Evolutionary conservation across 495 filamentous ascomycete species (phyloP).

Genomic region (Podospora pseudoanserina): DNA sequence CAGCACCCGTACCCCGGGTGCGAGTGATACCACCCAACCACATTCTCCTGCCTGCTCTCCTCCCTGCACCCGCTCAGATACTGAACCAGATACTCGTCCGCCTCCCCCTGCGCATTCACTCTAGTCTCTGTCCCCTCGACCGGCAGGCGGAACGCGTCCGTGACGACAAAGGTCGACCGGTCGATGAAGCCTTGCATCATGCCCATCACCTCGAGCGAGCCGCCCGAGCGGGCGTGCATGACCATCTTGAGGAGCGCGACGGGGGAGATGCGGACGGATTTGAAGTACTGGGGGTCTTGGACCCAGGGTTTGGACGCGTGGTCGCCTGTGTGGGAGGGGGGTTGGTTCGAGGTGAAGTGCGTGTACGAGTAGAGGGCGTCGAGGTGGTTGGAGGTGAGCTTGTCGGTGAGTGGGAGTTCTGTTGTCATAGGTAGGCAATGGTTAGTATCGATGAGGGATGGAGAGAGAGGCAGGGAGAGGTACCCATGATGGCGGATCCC

Average conservation of each 20-base stretch:
- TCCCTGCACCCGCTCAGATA: constrained; percentile 75
- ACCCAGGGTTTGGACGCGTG: constrained; percentile 62
- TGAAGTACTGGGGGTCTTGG: constrained; percentile 84
- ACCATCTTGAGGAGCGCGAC: constrained; percentile 98
- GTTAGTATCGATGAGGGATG: neutral
- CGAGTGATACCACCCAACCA: constrained; percentile 96
- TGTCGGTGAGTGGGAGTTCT: constrained; percentile 62
- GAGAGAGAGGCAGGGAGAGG: neutral
- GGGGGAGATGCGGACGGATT: constrained; percentile 86
- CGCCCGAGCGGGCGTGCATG: constrained; percentile 94
- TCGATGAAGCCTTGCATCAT: constrained; percentile 95
- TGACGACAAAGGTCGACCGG: constrained; percentile 81
- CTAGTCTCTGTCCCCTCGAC: constrained; percentile 98
- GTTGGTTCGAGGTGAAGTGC: constrained; percentile 58
- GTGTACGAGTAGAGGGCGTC: constrained; percentile 91
- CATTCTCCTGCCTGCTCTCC: constrained; percentile 78
- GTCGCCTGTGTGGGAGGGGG: constrained; percentile 38
- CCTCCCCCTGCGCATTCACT: constrained; percentile 91
- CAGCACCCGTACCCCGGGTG: constrained; percentile 99
- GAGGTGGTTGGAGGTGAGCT: constrained; percentile 75
- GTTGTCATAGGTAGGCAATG: neutral
- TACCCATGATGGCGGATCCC: constrained; percentile 9
- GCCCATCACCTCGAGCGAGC: constrained; percentile 93
- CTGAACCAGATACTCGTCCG: constrained; percentile 92
- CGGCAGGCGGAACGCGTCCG: constrained; percentile 88